Evolutionary conservation across 2,329 filamentous ascomycete species (phyloP).

Genomic region (Leptographium galeiforme): DNA sequence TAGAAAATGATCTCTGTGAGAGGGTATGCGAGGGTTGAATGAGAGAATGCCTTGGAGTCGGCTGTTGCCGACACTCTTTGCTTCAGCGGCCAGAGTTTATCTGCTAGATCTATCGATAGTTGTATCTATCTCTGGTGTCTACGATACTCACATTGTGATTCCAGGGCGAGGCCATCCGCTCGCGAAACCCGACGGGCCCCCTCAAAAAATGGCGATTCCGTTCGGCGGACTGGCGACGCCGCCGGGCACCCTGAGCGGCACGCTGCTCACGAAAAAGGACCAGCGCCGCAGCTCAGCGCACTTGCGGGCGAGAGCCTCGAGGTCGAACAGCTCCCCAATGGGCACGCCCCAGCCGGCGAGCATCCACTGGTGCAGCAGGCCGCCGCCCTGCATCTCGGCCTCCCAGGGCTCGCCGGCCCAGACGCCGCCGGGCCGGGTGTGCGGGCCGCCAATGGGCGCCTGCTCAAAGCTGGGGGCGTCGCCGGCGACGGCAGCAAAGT

Average conservation of each 20-base stretch:
- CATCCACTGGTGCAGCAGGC: constrained; percentile 24
- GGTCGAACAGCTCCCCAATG: constrained; percentile 34
- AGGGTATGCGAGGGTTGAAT: no score
- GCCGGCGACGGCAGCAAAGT: constrained; percentile 30
- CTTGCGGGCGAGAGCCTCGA: constrained; percentile 23
- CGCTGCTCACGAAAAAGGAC: constrained; percentile 26
- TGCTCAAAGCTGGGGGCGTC: constrained; percentile 30
- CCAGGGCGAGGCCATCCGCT: no score
- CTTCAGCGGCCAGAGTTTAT: no score
- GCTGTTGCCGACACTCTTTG: no score
- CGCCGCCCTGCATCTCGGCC: constrained; percentile 14
- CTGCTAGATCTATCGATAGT: no score
- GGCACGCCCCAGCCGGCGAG: constrained; percentile 37
- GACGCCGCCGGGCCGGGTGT: constrained; percentile 3
- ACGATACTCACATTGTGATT: no score
- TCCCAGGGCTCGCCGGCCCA: constrained; percentile 8
- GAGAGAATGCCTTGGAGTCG: no score
- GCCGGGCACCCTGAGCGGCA: constrained; percentile 22
- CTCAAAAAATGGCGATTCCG: constrained; percentile 23
- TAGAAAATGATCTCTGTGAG: no score
- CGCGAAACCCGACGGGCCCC: no score
- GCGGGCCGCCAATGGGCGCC: constrained; percentile 17
- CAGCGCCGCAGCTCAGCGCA: constrained; percentile 21
- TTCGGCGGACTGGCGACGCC: constrained; percentile 26
- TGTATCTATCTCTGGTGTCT: no score